Base-by-base conservation (phyloP, 768 basidiomycete genomes). In the Trametes punicea region DNA sequence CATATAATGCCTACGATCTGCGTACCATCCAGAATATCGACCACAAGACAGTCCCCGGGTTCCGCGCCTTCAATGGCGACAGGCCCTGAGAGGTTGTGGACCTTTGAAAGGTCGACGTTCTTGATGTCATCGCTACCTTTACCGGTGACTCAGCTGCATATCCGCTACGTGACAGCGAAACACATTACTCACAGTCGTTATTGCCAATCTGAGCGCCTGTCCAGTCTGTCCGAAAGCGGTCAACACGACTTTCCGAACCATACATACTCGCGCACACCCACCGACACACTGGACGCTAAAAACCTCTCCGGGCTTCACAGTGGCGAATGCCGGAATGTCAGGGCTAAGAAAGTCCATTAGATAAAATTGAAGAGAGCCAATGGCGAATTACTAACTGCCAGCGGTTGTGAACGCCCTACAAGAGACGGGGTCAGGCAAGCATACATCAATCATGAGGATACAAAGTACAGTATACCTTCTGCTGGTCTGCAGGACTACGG, bases 201-300 rank as follows among this genome's bases (percentile, higher is more conserved):
- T 87, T 88, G 40, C 85, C 84, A 46, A 88, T 87, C 64, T 89
- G 86, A 0, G 85, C 87, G 16, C 87, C 87, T 15, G 87, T 90
- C 87, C 87, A 90, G 62, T 88, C 86, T 86, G 39, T 11, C n/a
- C 20, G 34, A 15, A 10, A 4, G 13, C 8, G 6, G 6, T 31
- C 31, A 31, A 31, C 7, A 31, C 7, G 31, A 13, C 6, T 6
- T 6, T 31, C n/a, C 15, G 15, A 5, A 15, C 34, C 5, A 16
- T 36, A 15, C 15, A 36, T 10, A 36, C 13, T 16, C 8, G 13
- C 8, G n/a, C 31, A 36, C 5, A 62, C 80, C 44, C 64, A 83
- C 85, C 85, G 34, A 85, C 77, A 59, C 84, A 87, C 71, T 87
- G 80, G 18, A 88, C 67, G 55, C 86, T 87, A 75, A 89, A 89